Percentiles rank a stretch among this genome's conserved stretches.
phyloP scores from a whole-genome alignment of 2,329 filamentous ascomycete genomes.

The Metarhizium sp. region DNA sequence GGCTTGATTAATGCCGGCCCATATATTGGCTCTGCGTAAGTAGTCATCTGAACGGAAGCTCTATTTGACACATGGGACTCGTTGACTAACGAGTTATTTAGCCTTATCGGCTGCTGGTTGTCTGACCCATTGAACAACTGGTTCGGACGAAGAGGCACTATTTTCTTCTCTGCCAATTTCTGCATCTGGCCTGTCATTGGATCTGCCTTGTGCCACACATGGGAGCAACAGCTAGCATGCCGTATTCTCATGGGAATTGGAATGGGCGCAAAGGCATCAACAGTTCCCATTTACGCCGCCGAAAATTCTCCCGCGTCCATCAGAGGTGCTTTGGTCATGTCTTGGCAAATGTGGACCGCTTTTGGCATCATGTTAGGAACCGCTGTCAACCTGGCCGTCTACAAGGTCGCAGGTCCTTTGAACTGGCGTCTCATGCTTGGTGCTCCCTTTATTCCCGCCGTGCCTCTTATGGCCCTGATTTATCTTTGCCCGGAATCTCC shows the following conservation, averaged over 20 bases:
- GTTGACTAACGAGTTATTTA: slow-evolving; percentile 10
- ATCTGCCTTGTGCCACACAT: slow-evolving; percentile 54
- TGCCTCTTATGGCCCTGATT: slow-evolving; percentile 43
- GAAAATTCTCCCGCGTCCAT: slow-evolving; percentile 61
- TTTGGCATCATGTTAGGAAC: slow-evolving; percentile 40
- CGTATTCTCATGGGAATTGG: slow-evolving; percentile 61
- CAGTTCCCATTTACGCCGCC: slow-evolving; percentile 64
- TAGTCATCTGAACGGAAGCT: slow-evolving; percentile 12
- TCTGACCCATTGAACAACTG: slow-evolving; percentile 50
- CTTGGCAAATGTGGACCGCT: slow-evolving; percentile 62
- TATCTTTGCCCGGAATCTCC: slow-evolving; percentile 57
- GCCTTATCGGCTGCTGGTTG: slow-evolving; percentile 48
- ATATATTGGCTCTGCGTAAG: slow-evolving; percentile 35
- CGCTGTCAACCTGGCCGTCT: slow-evolving; percentile 23
- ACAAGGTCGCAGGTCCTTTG: slow-evolving; percentile 13
- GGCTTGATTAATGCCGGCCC: slow-evolving; percentile 55
- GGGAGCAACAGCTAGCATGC: slow-evolving; percentile 57
- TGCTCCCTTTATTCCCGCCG: slow-evolving; percentile 49
- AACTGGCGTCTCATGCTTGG: slow-evolving; percentile 37
- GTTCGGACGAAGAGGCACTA: slow-evolving; percentile 35
- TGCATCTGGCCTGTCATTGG: slow-evolving; percentile 56
- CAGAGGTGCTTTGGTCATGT: slow-evolving; percentile 71
- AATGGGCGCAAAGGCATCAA: slow-evolving; percentile 57
- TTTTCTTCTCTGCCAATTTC: slow-evolving; percentile 67
- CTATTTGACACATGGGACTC: too few relatives aligned